Evolutionary conservation across 768 basidiomycete species (phyloP).

Genomic region (Harrya chromipes): DNA sequence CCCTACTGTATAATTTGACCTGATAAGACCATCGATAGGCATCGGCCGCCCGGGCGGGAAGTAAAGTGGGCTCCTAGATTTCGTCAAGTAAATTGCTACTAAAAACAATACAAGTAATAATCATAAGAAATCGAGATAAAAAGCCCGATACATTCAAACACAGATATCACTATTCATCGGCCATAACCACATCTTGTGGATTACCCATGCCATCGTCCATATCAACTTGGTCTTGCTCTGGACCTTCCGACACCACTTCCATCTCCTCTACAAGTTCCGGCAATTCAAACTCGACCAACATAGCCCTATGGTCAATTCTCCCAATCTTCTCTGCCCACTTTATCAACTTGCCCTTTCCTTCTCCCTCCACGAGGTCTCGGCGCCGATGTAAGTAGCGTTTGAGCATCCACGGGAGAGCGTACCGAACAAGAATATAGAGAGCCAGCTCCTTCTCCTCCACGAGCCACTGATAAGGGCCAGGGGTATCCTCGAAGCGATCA

Average conservation of each 20-base stretch:
- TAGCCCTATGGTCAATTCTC: conserved; percentile 22
- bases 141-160: background rate
- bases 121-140: background rate
- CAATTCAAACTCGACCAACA: conserved; percentile 17
- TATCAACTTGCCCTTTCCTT: conserved; percentile 12
- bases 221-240: background rate
- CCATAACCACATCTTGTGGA: conserved; percentile 8
- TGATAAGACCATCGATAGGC: too few relatives aligned
- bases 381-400: conserved; percentile 24
- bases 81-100: too few relatives aligned
- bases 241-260: conserved; percentile 3
- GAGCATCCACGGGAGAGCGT: conserved; percentile 26
- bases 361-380: conserved; percentile 17
- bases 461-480: conserved; percentile 24
- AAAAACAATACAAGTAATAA: too few relatives aligned
- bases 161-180: background rate
- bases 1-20: background rate
- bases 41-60: too few relatives aligned
- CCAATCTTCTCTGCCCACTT: conserved; percentile 19
- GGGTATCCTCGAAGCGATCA: conserved; percentile 20
- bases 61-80: too few relatives aligned
- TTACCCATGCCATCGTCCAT: background rate
- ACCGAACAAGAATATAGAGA: conserved; percentile 21
- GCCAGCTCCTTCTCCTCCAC: conserved; percentile 24
- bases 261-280: conserved; percentile 12